Percentiles rank a stretch among this genome's conserved stretches.
These are phyloP conservation scores for Ruellia speciosa DNA, from an alignment of 305 asterid genomes.

Conservation along the genomic window DNA sequence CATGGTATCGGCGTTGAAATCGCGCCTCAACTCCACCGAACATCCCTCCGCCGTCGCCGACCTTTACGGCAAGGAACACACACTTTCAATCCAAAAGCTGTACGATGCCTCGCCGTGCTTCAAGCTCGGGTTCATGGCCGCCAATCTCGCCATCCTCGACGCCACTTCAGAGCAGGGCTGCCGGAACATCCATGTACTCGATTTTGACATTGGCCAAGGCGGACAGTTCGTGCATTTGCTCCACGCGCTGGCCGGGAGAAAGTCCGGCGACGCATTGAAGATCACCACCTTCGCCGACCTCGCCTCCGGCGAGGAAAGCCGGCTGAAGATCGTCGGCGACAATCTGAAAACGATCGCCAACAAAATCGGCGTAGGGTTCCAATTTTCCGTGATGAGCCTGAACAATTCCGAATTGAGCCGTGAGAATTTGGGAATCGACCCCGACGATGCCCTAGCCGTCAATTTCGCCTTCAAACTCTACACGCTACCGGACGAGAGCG, in stretches of 20 bases:
- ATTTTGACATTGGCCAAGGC: constrained; percentile 74
- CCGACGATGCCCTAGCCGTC: constrained; percentile 64
- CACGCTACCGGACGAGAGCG: constrained; percentile 85
- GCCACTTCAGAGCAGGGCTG: constrained; percentile 30
- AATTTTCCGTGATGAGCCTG: constrained; percentile 25
- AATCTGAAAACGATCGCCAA: constrained; percentile 34
- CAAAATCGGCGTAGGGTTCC: constrained; percentile 37
- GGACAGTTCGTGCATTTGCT: constrained; percentile 67
- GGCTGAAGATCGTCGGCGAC: constrained; percentile 34
- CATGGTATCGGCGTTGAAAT: constrained; percentile 58
- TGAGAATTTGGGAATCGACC: constrained; percentile 36
- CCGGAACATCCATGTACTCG: constrained; percentile 57
- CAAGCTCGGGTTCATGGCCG: constrained; percentile 71
- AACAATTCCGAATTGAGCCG: constrained; percentile 36
- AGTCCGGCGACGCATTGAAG: constrained; percentile 28
- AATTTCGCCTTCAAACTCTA: constrained; percentile 72
- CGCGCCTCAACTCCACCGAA: constrained; percentile 46
- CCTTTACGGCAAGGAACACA: constrained; percentile 40
- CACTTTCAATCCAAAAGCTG: constrained; percentile 38
- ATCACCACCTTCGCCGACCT: constrained; percentile 54
- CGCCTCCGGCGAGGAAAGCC: constrained; percentile 31
- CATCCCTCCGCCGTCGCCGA: constrained; percentile 35
- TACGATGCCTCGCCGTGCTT: constrained; percentile 56
- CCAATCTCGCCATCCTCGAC: constrained; percentile 52
- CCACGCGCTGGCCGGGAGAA: constrained; percentile 55